Base-by-base conservation (phyloP, 2,329 filamentous ascomycete genomes). In the Aureobasidium sp. region DNA sequence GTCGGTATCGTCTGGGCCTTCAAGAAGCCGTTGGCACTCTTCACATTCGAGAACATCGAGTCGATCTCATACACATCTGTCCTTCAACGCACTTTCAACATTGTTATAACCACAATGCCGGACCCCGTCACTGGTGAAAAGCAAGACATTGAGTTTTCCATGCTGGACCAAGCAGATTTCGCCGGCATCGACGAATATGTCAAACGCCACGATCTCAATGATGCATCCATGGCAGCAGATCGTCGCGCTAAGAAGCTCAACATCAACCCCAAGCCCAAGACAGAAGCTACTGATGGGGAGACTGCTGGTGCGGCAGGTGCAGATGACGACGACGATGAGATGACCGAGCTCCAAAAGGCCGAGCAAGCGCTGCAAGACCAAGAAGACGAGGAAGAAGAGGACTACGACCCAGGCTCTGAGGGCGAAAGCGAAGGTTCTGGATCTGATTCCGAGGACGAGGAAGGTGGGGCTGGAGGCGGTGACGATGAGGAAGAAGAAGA, bases 111-210 rank as follows among this genome's bases (percentile, higher is more conserved):
- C 76, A 45, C 62, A 44, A 39, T 61, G 31, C 36, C 63, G 3
- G 67, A 68, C 27, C 63, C 62, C 3, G 12, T 12, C 22, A 57
- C 53, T 9, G 67, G 67, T n/a, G 77, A 78, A 34, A 72, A 73
- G 1, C 78, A 83, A 67, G 84, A 87, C 65, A 76, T 84, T 20
- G 85, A 87, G 66, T 85, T 87, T 66, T 81, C 80, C 45, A 87
- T 87, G 84, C 75, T 87, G 45, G 85, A 87, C 65, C 84, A 87
- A 68, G 81, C 79, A 9, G 82, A 87, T 68, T 87, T 82, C 66
- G 75, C 78, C 0, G 84, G 83, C 17, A 87, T 87, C 52, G 84
- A 87, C 65, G 76, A 77, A 5, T 87, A 87, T 65, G 77, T 87
- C 63, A 84, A 84, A 70, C 76, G 78, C 34, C 84, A 87, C 68